Evolutionary conservation across 2,329 filamentous ascomycete genomes (phyloP), one percentile per base, ranked within the genome.

Genomic region (Aspergillus spinulosporus): DNA sequence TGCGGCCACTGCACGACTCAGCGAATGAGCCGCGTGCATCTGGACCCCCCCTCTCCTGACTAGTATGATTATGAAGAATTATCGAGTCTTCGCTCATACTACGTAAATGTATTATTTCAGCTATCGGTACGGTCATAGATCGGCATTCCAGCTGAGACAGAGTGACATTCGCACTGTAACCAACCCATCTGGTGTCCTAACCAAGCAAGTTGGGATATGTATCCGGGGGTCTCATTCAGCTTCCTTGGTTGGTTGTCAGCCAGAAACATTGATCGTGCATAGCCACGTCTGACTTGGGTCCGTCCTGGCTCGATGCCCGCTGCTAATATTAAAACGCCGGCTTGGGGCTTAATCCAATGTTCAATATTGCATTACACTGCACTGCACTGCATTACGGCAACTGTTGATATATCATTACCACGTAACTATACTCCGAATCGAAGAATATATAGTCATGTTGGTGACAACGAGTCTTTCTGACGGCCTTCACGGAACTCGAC

Each of bases 271-370:
- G 5, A 3, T 43, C 8, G 21, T 59, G 61, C 61, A 63, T 62
- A 63, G 61, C 61, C 61, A 58, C 61, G 54, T 62, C 57, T 63
- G 57, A 63, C 61, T 52, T 54, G 45, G 29, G 42, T 21, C 15
- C n/a, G n/a, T 39, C 12, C 15, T 49, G 21, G 9, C 47, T 29
- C 5, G 31, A 32, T 32, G 28, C 45, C 15, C 12, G 12, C 15
- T 49, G 26, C 36, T 49, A 49, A 49, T 49, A 49, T 42, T 36
- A 49, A 37, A 48, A 49, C 32, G 14, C 21, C 3, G 43, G 5
- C 47, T 31, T 29, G 47, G 46, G 32, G 46, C 32, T 49, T 37
- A 37, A 37, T 12, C 32, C 11, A 32, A 28, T n/a, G 45, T 34
- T 49, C 32, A 28, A 32, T 11, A 34, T 36, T 47, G 31, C 44